A percentile compares a stretch with the other conserved stretches of the same genome.
phyloP scores from a whole-genome alignment of 768 basidiomycete genomes.

The Hericium alpestre region DNA sequence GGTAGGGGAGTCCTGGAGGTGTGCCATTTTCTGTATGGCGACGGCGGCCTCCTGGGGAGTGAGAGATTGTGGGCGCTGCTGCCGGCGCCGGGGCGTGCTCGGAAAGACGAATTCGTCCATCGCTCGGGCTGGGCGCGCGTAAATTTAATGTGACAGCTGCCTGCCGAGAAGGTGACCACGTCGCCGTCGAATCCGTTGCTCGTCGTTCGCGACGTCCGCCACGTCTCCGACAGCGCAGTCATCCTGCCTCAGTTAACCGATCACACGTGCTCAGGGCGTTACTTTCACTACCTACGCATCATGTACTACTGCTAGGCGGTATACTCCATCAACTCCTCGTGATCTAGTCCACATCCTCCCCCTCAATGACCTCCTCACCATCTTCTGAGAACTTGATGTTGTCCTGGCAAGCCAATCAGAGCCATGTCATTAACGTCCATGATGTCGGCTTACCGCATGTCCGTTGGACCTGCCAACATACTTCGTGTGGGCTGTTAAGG shows the following conservation, averaged over 20 bases:
- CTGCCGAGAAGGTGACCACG: too few relatives aligned
- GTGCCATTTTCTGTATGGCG: background rate
- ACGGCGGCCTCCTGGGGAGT: background rate
- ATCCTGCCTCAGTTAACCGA: too few relatives aligned
- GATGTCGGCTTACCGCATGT: constrained; percentile 24
- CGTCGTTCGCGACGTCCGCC: too few relatives aligned
- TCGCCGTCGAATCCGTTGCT: too few relatives aligned
- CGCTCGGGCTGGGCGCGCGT: too few relatives aligned
- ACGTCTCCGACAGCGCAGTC: too few relatives aligned
- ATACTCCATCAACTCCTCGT: background rate
- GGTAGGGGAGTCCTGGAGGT: background rate
- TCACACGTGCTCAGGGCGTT: too few relatives aligned
- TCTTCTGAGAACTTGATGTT: constrained; percentile 74
- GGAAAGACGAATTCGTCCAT: too few relatives aligned
- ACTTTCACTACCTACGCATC: too few relatives aligned
- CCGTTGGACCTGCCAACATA: constrained; percentile 62
- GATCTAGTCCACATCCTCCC: constrained; percentile 37
- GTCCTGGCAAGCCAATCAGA: constrained; percentile 36
- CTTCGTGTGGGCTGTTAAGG: constrained; percentile 65
- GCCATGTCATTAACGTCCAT: constrained; percentile 22
- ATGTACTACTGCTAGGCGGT: too few relatives aligned
- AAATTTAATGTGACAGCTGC: too few relatives aligned
- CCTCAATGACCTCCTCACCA: constrained; percentile 61
- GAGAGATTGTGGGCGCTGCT: background rate
- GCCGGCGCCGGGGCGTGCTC: background rate